Evolutionary conservation across 345 rosid genomes (phyloP).

Genomic region (Salix exigua): DNA sequence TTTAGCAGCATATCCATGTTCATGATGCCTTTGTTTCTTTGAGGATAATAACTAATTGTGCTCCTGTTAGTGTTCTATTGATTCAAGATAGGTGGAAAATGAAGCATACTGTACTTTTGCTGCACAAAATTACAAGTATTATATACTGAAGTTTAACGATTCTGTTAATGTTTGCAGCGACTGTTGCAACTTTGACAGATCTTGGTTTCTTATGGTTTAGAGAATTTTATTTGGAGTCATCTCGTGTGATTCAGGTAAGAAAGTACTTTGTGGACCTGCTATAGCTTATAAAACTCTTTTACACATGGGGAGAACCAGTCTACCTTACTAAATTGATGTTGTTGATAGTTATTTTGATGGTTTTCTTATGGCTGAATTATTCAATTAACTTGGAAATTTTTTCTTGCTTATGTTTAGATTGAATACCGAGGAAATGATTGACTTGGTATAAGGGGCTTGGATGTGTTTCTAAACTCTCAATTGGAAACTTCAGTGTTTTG

Average conservation of each 20-base stretch:
- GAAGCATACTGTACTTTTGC: background rate
- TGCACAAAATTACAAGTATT: background rate
- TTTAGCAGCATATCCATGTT: background rate
- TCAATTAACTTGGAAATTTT: background rate
- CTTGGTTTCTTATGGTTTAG: slow-evolving; percentile 98
- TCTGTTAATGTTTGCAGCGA: slow-evolving; percentile 54
- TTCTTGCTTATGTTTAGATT: background rate
- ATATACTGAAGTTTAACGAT: slow-evolving; percentile 10
- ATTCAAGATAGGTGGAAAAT: background rate
- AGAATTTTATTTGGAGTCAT: slow-evolving; percentile 98
- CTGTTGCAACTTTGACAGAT: slow-evolving; percentile 76
- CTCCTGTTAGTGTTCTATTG: background rate
- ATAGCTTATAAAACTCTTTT: background rate
- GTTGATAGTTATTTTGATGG: too few relatives aligned
- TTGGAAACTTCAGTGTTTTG: background rate
- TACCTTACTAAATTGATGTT: background rate
- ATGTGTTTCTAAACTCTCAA: background rate
- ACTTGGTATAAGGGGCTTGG: background rate
- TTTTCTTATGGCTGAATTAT: too few relatives aligned
- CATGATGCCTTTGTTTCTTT: background rate
- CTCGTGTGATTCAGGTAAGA: slow-evolving; percentile 96
- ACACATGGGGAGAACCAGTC: background rate
- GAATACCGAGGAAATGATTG: background rate
- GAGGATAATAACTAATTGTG: background rate
- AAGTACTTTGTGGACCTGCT: background rate